Evolutionary conservation across 345 rosid species (phyloP).

Genomic region (Geranium rotundifolium): DNA sequence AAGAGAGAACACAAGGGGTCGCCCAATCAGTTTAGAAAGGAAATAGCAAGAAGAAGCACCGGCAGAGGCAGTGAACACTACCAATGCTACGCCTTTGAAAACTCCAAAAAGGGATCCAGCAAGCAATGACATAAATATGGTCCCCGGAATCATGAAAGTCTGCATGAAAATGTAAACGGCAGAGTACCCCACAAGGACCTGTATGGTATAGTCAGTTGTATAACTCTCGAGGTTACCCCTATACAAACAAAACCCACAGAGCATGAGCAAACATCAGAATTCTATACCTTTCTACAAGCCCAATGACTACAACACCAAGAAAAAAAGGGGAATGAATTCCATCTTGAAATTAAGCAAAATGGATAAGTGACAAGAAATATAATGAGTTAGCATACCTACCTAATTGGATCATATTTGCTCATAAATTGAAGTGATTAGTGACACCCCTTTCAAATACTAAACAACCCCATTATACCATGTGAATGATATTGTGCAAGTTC

Average conservation of each 20-base stretch:
- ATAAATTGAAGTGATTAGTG: too few relatives aligned
- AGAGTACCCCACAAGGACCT: constrained; percentile 76
- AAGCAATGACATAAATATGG: constrained; percentile 86
- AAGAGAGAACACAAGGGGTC: constrained; percentile 63
- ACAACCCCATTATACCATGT: too few relatives aligned
- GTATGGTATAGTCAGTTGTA: constrained; percentile 77
- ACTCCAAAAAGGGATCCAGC: constrained; percentile 93
- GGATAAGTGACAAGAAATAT: too few relatives aligned
- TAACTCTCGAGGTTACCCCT: constrained; percentile 82
- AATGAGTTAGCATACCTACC: too few relatives aligned
- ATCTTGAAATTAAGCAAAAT: too few relatives aligned
- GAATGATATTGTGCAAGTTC: too few relatives aligned
- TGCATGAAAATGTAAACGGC: constrained; percentile 81
- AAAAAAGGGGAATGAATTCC: too few relatives aligned
- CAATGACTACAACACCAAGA: too few relatives aligned
- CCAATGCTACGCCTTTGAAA: constrained; percentile 72
- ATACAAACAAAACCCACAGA: constrained; percentile 10
- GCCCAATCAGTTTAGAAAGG: constrained; percentile 73
- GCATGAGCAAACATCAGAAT: neutral
- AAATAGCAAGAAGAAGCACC: constrained; percentile 95
- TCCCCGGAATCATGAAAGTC: constrained; percentile 93
- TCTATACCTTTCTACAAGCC: neutral
- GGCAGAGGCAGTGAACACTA: constrained; percentile 77
- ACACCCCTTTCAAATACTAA: too few relatives aligned
- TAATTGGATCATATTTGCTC: too few relatives aligned